Conservation (phyloP, 306 rosid genomes). For the Amphicarpaea edgeworthii region DNA sequence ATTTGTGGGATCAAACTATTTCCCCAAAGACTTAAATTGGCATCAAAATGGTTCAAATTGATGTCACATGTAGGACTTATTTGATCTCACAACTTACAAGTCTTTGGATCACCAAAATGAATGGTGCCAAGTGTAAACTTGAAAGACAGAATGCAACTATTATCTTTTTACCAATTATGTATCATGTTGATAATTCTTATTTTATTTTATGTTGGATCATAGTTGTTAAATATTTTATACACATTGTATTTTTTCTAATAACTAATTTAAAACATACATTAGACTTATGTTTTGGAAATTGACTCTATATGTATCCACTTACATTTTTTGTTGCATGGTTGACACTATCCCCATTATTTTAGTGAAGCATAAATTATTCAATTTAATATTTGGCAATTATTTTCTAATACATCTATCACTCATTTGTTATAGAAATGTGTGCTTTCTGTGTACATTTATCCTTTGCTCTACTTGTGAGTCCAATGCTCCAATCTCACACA, state of each 20-base stretch:
- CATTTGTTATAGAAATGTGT: conserved; percentile 13
- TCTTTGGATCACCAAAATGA: not conserved
- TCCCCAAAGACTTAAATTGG: not conserved
- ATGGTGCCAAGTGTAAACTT: no score
- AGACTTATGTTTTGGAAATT: not conserved
- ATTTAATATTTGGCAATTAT: no score
- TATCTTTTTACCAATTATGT: no score
- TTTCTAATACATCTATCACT: not conserved
- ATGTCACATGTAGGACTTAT: conserved; percentile 7
- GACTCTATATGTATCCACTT: not conserved
- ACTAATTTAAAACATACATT: no score
- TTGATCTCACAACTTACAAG: not conserved
- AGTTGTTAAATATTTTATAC: not conserved
- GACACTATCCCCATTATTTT: no score
- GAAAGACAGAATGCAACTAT: no score
- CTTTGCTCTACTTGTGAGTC: conserved; percentile 17
- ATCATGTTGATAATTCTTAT: conserved; percentile 9
- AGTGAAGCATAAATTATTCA: no score
- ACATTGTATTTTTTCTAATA: no score
- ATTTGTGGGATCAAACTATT: not conserved
- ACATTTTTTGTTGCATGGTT: no score
- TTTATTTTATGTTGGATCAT: conserved; percentile 11
- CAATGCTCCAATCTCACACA: no score
- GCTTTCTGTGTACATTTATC: conserved; percentile 19
- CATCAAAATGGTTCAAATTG: conserved; percentile 10